Conservation (phyloP, 2,329 filamentous ascomycete genomes). For the Clonostachys rhizophaga region DNA sequence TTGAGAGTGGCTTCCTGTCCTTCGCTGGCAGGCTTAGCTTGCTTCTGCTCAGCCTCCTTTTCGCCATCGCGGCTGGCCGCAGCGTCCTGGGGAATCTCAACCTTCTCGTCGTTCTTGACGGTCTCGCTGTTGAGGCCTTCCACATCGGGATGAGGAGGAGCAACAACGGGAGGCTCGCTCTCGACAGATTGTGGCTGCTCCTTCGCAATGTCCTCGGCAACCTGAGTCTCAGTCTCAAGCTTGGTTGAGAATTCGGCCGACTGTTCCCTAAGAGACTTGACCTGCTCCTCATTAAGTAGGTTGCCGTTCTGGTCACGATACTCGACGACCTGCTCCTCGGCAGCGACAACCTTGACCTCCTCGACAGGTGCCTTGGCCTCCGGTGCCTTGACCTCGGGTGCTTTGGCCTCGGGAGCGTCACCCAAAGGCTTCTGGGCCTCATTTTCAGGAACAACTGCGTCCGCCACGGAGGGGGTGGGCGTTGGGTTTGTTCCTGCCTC, state of each 20-base stretch:
- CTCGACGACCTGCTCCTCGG: conserved; percentile 77
- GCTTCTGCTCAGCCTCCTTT: conserved; percentile 23
- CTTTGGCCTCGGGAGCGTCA: conserved; percentile 10
- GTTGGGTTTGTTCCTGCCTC: conserved; percentile 16
- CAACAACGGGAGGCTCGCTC: conserved; percentile 34
- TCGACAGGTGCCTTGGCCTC: conserved; percentile 60
- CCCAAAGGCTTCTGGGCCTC: conserved; percentile 15
- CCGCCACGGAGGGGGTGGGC: conserved; percentile 9
- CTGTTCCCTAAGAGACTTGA: conserved; percentile 71
- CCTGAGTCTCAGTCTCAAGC: conserved; percentile 88
- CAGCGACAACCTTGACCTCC: conserved; percentile 55
- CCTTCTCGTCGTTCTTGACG: conserved; percentile 30
- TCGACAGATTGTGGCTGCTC: conserved; percentile 52
- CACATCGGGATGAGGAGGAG: conserved; percentile 56
- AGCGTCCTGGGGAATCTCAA: conserved; percentile 11
- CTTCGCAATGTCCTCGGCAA: conserved; percentile 76
- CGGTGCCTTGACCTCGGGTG: conserved; percentile 31
- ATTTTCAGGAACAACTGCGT: conserved; percentile 7
- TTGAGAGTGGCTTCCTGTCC: conserved; percentile 51
- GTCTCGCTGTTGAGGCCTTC: conserved; percentile 59
- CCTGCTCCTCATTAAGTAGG: conserved; percentile 76
- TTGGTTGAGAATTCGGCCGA: conserved; percentile 94
- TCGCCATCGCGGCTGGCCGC: conserved; percentile 15
- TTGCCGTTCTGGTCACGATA: conserved; percentile 96
- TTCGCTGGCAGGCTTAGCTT: conserved; percentile 60